Conservation (phyloP, 2,329 filamentous ascomycete genomes). For the Penicillium sumatraense region DNA sequence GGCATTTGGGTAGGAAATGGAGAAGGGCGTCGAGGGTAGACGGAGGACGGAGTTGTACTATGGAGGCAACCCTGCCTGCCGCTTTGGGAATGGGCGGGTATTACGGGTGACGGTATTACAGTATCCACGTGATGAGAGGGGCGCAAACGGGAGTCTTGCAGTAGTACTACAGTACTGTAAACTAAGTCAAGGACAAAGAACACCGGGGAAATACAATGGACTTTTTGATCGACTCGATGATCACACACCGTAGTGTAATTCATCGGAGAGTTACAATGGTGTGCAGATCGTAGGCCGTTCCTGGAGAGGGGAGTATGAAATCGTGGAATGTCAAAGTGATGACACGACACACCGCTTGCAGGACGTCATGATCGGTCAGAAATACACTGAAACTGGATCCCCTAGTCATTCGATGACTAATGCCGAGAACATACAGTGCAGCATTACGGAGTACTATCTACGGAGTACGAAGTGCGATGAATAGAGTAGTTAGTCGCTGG, state of each 20-base stretch:
- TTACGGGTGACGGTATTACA: constrained; percentile 22
- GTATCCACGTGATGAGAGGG: constrained; percentile 24
- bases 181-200: not conserved
- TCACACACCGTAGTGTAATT: too few species aligned
- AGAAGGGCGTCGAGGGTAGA: too few species aligned
- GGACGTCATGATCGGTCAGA: constrained; percentile 25
- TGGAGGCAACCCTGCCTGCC: constrained; percentile 24
- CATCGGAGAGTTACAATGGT: too few species aligned
- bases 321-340: constrained; percentile 12
- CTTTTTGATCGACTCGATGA: not conserved
- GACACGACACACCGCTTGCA: constrained; percentile 30
- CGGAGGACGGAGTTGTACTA: constrained; percentile 4
- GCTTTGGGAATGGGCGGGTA: constrained; percentile 19
- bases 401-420: constrained; percentile 19
- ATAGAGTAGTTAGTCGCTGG: too few species aligned
- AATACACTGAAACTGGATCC: constrained; percentile 14
- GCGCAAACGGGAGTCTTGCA: constrained; percentile 7
- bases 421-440: too few species aligned
- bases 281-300: too few species aligned
- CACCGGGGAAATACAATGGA: not conserved
- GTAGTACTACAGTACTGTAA: too few species aligned
- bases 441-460: too few species aligned
- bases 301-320: too few species aligned
- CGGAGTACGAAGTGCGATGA: too few species aligned
- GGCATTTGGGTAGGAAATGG: too few species aligned